Conservation (phyloP, 2,329 filamentous ascomycete genomes). For the Passalora sequoiae region DNA sequence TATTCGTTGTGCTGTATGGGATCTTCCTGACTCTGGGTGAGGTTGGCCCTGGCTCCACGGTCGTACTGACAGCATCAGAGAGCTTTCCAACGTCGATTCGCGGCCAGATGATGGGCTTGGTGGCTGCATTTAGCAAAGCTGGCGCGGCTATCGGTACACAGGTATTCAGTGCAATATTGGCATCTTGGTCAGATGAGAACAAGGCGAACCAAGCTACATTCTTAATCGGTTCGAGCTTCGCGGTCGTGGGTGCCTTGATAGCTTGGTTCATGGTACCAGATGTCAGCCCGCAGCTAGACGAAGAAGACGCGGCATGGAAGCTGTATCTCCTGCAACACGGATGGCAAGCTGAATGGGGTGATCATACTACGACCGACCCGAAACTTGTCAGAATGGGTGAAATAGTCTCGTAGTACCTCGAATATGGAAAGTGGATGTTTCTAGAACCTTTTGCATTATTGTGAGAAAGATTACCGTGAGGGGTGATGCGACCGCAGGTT, state of each 20-base stretch:
- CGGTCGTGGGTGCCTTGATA: slow-evolving; percentile 63
- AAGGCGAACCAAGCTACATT: slow-evolving; percentile 73
- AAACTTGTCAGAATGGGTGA: slow-evolving; percentile 9
- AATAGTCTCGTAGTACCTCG: slow-evolving; percentile 8
- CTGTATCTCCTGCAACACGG: slow-evolving; percentile 11
- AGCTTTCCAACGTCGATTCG: slow-evolving; percentile 79
- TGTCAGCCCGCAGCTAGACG: slow-evolving; percentile 11
- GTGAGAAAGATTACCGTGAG: too few species aligned
- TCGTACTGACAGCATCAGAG: slow-evolving; percentile 77
- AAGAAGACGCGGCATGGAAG: slow-evolving; percentile 14
- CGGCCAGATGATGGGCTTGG: slow-evolving; percentile 65
- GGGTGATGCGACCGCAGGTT: too few species aligned
- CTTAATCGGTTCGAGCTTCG: slow-evolving; percentile 71
- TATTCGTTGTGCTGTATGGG: slow-evolving; percentile 69
- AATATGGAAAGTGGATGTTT: too few species aligned
- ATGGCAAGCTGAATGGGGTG: slow-evolving; percentile 14
- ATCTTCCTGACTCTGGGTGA: slow-evolving; percentile 73
- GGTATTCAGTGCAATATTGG: slow-evolving; percentile 62
- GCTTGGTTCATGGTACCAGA: slow-evolving; percentile 49
- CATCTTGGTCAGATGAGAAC: slow-evolving; percentile 50
- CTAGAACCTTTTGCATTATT: too few species aligned
- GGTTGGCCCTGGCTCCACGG: slow-evolving; percentile 59
- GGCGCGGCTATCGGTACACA: slow-evolving; percentile 76
- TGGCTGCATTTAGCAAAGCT: slow-evolving; percentile 66
- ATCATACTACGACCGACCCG: slow-evolving; percentile 8